Conservation (phyloP, 164 flowering plant species). For the Tetracentron sinense region DNA sequence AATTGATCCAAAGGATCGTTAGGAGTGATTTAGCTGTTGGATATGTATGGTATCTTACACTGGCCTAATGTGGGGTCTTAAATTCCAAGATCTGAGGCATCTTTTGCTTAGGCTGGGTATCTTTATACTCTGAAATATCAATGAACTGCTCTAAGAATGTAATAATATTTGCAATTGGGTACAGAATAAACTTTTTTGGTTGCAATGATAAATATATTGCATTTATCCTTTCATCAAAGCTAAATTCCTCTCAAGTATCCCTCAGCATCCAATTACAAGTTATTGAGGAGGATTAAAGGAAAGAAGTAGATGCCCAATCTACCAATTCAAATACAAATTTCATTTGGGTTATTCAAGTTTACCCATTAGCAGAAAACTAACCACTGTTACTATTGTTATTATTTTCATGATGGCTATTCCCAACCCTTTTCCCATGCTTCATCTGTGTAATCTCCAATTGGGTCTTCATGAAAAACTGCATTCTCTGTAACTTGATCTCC, state of each 20-base stretch:
- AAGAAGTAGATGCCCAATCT: too few species aligned
- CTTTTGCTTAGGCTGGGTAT: not conserved
- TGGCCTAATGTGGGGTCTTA: not conserved
- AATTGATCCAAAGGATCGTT: not conserved
- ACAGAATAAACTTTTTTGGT: not conserved
- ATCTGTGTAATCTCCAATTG: conserved; percentile 79
- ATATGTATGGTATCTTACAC: not conserved
- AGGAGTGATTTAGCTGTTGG: not conserved
- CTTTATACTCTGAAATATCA: not conserved
- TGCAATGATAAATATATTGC: too few species aligned
- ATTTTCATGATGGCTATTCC: conserved; percentile 20
- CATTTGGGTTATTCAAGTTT: too few species aligned
- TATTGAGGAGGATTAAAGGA: too few species aligned
- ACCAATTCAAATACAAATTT: too few species aligned
- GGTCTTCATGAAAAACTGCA: conserved; percentile 82
- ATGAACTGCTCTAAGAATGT: not conserved
- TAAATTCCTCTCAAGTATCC: not conserved
- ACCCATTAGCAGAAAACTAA: conserved; percentile 12
- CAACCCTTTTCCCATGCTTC: conserved; percentile 32
- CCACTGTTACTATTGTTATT: conserved; percentile 36
- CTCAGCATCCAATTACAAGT: too few species aligned
- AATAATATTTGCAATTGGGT: not conserved
- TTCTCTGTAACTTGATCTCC: conserved; percentile 84
- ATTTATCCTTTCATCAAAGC: not conserved
- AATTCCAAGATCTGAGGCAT: not conserved